Evolutionary conservation across 1,284 basidiomycete species (phyloP).

Genomic region (Cryptococcus sp.): DNA sequence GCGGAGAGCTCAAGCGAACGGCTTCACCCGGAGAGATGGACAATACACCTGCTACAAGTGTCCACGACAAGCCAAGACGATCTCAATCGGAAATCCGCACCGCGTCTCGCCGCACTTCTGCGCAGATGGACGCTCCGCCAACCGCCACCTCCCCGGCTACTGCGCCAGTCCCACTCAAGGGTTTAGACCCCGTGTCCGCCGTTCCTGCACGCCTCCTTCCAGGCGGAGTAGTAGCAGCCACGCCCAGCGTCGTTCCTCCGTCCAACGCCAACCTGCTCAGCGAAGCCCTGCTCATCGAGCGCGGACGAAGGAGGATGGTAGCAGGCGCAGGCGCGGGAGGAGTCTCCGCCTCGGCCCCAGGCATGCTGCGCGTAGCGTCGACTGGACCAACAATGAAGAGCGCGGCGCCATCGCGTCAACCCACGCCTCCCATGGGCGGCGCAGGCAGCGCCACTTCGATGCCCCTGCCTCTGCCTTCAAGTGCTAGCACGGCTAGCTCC

Average conservation of each 20-base stretch:
- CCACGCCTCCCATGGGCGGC: constrained; percentile 15
- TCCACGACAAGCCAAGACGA: background rate
- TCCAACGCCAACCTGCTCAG: constrained; percentile 15
- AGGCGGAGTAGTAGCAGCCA: constrained; percentile 2
- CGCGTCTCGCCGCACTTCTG: background rate
- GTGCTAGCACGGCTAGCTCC: background rate
- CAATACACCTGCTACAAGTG: background rate
- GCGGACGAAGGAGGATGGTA: constrained; percentile 20
- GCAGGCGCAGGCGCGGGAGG: background rate
- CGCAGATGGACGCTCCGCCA: background rate
- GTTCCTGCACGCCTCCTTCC: constrained; percentile 24
- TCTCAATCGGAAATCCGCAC: constrained; percentile 11
- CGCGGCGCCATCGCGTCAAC: constrained; percentile 8
- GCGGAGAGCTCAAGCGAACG: constrained; percentile 9
- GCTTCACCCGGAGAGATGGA: constrained; percentile 10
- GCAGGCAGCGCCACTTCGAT: background rate
- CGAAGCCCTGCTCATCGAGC: constrained; percentile 33
- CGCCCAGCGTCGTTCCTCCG: constrained; percentile 13
- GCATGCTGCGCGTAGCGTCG: constrained; percentile 7
- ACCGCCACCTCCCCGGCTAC: background rate
- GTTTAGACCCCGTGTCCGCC: constrained; percentile 18
- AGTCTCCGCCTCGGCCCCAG: constrained; percentile 1
- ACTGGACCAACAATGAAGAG: constrained; percentile 3
- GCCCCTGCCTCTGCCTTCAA: background rate
- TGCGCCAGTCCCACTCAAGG: constrained; percentile 9